Base-by-base conservation (phyloP, 1,284 basidiomycete species). In the Moesziomyces sp. region DNA sequence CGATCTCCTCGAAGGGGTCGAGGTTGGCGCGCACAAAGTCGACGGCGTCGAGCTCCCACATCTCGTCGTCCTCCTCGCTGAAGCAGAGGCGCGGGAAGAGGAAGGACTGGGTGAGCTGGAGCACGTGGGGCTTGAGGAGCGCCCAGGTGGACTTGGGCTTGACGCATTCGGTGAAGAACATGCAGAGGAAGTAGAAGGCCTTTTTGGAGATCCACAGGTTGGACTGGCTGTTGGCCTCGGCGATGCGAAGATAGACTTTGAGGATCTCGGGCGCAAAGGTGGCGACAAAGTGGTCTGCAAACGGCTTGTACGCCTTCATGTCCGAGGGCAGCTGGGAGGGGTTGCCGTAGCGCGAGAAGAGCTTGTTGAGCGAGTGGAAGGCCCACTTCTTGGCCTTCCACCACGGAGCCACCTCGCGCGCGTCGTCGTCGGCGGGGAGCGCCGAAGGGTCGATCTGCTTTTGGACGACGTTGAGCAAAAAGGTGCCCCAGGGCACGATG, bases 301-400 rank as follows among this genome's bases (percentile, higher is more conserved):
- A 84, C 3, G 82, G 78, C 55, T 82, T 81, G 80, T 82, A 84
- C 48, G 61, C 59, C 30, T 71, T 64, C 71, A 83, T 75, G 62
- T 76, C 74, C 13, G 75, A 66, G 0, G 80, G 71, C 6, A 84
- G 74, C 59, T 84, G 82, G 28, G 78, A 77, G 0, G 82, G 82
- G 57, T 80, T 84, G 19, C 82, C 82, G 55, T 80, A 84, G 21
- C 79, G 71, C 14, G 63, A 70, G 52, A 83, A 83, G 50, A 84
- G 80, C 62, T 78, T 78, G 78, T 83, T 83, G 59, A 84, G 77
- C 40, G 78, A 75, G 72, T 76, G 78, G 76, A 76, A 82, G 14
- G 82, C 78, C 82, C 82, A 84, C 69, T 84, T 84, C 68, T 84
- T 84, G 30, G 82, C 81, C 72, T 80, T 81, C 79, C 79, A 83